A percentile compares a stretch with the other conserved stretches of the same genome.
Evolutionary conservation across 2,329 filamentous ascomycete genomes (phyloP).

Genomic region (Alternaria sp.): DNA sequence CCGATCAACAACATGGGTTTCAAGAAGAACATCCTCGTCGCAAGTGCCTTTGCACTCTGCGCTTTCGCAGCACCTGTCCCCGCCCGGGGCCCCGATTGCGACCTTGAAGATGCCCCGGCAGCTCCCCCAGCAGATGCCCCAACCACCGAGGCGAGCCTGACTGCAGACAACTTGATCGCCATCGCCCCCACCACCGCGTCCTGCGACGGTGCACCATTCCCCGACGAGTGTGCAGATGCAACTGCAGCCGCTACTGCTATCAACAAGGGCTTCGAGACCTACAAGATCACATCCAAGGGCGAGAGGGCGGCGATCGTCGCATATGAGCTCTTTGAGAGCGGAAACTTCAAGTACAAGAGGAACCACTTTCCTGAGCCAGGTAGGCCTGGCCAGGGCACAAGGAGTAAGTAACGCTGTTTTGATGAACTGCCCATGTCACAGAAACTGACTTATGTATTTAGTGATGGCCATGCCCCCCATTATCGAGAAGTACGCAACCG

Average conservation of each 20-base stretch:
- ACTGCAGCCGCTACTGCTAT: conserved; percentile 65
- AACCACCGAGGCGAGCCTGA: conserved; percentile 16
- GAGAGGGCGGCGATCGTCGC: conserved; percentile 74
- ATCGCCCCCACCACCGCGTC: conserved; percentile 65
- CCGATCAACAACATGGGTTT: conserved; percentile 32
- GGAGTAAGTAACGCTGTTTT: neutral
- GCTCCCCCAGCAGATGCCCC: neutral
- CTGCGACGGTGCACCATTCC: conserved; percentile 57
- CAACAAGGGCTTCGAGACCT: conserved; percentile 61
- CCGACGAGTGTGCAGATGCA: conserved; percentile 66
- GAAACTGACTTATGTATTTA: neutral
- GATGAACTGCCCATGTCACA: no score
- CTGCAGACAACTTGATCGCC: conserved; percentile 48
- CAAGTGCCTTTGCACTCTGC: conserved; percentile 49
- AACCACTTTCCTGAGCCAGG: conserved; percentile 62
- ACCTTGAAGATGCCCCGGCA: conserved; percentile 7
- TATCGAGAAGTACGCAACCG: conserved; percentile 63
- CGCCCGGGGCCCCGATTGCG: neutral
- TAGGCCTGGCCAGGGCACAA: conserved; percentile 71
- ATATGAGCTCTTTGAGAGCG: conserved; percentile 75
- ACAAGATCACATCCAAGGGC: conserved; percentile 61
- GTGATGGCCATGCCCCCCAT: conserved; percentile 66
- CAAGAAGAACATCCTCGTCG: conserved; percentile 28
- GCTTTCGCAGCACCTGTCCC: conserved; percentile 30
- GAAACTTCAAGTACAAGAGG: conserved; percentile 72